Evolutionary conservation across 768 basidiomycete species (phyloP).

Genomic region (Suillus fuscotomentosus): DNA sequence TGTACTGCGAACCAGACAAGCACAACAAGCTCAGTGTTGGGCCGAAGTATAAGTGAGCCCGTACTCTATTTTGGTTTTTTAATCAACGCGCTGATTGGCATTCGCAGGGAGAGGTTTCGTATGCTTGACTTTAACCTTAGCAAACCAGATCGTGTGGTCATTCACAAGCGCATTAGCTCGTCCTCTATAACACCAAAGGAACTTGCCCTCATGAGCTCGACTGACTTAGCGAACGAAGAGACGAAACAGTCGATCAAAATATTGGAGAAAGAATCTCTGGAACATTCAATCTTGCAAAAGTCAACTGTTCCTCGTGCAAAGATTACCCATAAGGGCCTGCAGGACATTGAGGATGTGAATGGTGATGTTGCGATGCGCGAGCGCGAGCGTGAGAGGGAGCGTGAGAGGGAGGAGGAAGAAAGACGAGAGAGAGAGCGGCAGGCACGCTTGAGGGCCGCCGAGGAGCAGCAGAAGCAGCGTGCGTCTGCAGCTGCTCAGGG

Average conservation of each 20-base stretch:
- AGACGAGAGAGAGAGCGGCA: conserved; percentile 67
- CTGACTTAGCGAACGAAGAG: conserved; percentile 87
- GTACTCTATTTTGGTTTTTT: conserved; percentile 8
- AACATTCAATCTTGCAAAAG: conserved; percentile 81
- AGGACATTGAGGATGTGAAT: conserved; percentile 82
- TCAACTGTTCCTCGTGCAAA: conserved; percentile 66
- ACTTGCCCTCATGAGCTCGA: conserved; percentile 82
- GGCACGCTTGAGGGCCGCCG: conserved; percentile 55
- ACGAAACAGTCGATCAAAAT: conserved; percentile 78
- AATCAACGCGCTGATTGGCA: conserved; percentile 10
- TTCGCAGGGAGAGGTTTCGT: conserved; percentile 79
- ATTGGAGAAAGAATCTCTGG: conserved; percentile 79
- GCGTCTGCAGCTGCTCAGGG: conserved; percentile 45
- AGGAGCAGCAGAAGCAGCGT: conserved; percentile 43
- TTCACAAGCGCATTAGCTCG: conserved; percentile 77
- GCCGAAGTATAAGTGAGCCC: conserved; percentile 76
- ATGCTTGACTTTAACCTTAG: conserved; percentile 87
- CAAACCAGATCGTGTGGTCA: conserved; percentile 73
- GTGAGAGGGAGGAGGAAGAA: conserved; percentile 65
- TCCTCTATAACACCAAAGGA: conserved; percentile 65
- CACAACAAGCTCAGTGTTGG: conserved; percentile 59
- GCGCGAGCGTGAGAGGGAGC: conserved; percentile 53
- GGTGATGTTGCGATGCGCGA: conserved; percentile 42
- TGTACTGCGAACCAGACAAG: conserved; percentile 78
- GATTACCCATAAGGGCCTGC: conserved; percentile 90